Conservation (phyloP, 192 early-diverging fungal species). For the Backusella tarrabulga region DNA sequence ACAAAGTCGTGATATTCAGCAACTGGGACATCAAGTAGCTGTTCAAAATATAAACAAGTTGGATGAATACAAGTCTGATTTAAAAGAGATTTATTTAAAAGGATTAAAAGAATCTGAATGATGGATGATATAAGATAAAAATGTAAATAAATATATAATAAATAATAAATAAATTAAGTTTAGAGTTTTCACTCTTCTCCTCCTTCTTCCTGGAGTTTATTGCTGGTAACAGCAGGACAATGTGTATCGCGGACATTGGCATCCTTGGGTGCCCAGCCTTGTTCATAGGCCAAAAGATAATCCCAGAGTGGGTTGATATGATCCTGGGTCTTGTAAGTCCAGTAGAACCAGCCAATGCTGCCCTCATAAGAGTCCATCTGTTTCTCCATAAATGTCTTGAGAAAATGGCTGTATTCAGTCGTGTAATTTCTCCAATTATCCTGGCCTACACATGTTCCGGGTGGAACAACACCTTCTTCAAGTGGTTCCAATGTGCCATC, state of each 20-base stretch:
- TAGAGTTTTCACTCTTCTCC: neutral
- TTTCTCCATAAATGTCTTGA: constrained; percentile 48
- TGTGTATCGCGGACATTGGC: constrained; percentile 27
- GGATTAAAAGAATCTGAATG: constrained; percentile 6
- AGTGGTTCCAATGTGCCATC: constrained; percentile 52
- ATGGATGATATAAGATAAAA: neutral
- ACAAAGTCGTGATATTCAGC: constrained; percentile 30
- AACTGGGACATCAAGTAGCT: constrained; percentile 29
- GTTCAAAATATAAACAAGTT: constrained; percentile 27
- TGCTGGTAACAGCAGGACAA: constrained; percentile 3
- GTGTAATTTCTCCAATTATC: constrained; percentile 47
- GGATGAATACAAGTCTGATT: constrained; percentile 29
- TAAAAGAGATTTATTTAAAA: constrained; percentile 24
- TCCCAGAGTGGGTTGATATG: constrained; percentile 68
- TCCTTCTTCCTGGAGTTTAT: neutral
- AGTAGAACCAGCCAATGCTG: constrained; percentile 65
- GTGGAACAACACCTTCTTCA: constrained; percentile 39
- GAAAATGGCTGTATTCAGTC: constrained; percentile 42
- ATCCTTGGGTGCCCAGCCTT: constrained; percentile 66
- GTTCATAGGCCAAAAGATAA: constrained; percentile 59
- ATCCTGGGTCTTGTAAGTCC: constrained; percentile 71
- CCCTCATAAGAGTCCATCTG: constrained; percentile 66
- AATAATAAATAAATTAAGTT: neutral
- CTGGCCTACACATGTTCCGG: constrained; percentile 53
- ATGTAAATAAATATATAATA: neutral